phyloP scores from a whole-genome alignment of 257 asterid genomes.

The Osmanthus fragrans region DNA sequence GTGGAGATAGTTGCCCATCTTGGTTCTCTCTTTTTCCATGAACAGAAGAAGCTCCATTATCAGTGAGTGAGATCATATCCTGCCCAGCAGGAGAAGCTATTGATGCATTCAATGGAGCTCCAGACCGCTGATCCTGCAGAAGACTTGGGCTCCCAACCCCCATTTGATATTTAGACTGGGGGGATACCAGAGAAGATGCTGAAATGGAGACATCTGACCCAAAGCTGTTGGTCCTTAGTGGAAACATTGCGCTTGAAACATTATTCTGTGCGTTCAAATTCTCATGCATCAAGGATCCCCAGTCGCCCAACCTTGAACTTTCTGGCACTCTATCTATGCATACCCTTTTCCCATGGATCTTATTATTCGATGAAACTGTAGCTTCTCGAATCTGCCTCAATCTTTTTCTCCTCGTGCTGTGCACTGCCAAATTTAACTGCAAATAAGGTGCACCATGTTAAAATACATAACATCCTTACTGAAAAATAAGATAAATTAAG shows the following conservation, averaged over 20 bases:
- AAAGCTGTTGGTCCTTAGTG: conserved; percentile 62
- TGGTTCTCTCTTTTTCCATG: conserved; percentile 76
- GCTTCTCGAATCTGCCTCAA: conserved; percentile 66
- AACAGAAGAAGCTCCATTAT: conserved; percentile 49
- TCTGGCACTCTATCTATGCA: conserved; percentile 69
- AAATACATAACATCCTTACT: conserved; percentile 2
- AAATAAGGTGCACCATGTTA: conserved; percentile 24
- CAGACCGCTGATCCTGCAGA: conserved; percentile 74
- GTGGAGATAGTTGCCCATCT: conserved; percentile 69
- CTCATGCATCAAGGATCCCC: conserved; percentile 56
- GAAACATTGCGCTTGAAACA: conserved; percentile 54
- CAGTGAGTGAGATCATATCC: conserved; percentile 59
- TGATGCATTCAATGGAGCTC: conserved; percentile 50
- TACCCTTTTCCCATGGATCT: conserved; percentile 56
- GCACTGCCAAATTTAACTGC: conserved; percentile 73
- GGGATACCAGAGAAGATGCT: conserved; percentile 51
- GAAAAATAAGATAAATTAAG: conserved; percentile 16
- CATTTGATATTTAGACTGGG: conserved; percentile 55
- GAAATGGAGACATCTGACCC: conserved; percentile 69
- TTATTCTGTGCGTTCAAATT: conserved; percentile 53
- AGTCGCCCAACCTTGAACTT: conserved; percentile 62
- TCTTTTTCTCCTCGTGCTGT: conserved; percentile 73
- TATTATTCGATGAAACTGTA: conserved; percentile 50
- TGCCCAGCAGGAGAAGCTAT: conserved; percentile 70
- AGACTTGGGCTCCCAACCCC: conserved; percentile 68